Base-by-base conservation (phyloP, 148 eudicot genomes). In the Simmondsia chinensis region DNA sequence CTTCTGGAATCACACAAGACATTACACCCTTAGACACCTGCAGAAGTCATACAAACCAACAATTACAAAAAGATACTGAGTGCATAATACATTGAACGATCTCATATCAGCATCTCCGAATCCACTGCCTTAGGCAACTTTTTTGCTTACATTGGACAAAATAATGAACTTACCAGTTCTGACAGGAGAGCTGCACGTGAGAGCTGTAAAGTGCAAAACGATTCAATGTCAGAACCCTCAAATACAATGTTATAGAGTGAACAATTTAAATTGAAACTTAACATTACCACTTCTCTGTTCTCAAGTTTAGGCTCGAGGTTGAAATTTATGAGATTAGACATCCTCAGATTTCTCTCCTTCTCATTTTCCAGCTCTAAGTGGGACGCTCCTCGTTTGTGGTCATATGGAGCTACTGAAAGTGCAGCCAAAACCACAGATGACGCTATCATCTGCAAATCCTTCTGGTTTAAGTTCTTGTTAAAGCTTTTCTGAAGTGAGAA, bases 11-110 rank as follows among this genome's bases (percentile, higher is more conserved):
- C 15, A 69, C 97, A 70, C 82, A 89, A 30, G 75, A 64, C 93
- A 89, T 75, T 25, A 89, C 87, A 55, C 97, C 97, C 66, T 79
- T 89, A 13, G 78, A 68, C n/a, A 63, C 82, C 97, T 87, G 61
- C 47, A 49, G 23, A 29, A 15, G 20, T n/a, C n/a, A n/a, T n/a
- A 17, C 9, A 27, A 54, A 32, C 36, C 2, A 24, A 4, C 20
- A 41, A 41, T n/a, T 2, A n/a, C 1, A 28, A 17, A 50, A 10
- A 58, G 39, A n/a, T n/a, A n/a, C n/a, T n/a, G n/a, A n/a, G n/a
- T n/a, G n/a, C n/a, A n/a, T n/a, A n/a, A n/a, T n/a, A n/a, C n/a
- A n/a, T n/a, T n/a, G n/a, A n/a, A n/a, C n/a, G n/a, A n/a, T n/a
- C n/a, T n/a, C n/a, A n/a, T n/a, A n/a, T n/a, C n/a, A n/a, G n/a